Evolutionary conservation across 2,329 filamentous ascomycete genomes (phyloP), one percentile per base, ranked within the genome.

Genomic region (Ilyonectria mors-panacis): DNA sequence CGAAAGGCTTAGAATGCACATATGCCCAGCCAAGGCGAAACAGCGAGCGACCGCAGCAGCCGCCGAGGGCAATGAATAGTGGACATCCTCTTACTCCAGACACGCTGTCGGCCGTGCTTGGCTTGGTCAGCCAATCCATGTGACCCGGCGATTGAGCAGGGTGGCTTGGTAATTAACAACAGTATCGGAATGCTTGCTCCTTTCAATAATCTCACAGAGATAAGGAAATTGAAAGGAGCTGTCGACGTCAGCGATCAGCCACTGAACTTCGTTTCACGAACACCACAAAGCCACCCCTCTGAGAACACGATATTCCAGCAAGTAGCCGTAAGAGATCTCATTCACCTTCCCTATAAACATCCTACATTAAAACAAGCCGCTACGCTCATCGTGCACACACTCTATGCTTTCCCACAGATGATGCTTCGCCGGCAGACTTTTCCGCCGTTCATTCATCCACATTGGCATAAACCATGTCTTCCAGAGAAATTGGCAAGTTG

Each of bases 371-470:
- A 72, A 13, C 64, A 70, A 13, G 72, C 74, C 3, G 71, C 75
- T 0, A 63, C 63, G 1, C 60, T 78, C 1, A 73, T 79, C 13
- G 58, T 71, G 10, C 73, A 77, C 12, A 71, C 69, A 1, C 56
- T 78, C 1, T 70, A 76, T 21, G 69, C 77, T 0, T 79, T 76
- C 37, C 78, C 78, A 0, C 75, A 70, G 9, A 77, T 77, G 77
- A 79, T 80, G 78, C 68, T 76, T 8, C 70, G 75, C 7, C 74
- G 74, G 1, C 71, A 76, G 7, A 78, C 68, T 0, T 74, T 79
- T 35, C 78, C 78, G 2, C 78, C 78, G 0, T 80, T 80, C 6
- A 74, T 80, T 15, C 76, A 80, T 23, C 70, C 73, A 0, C 66
- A 76, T 1, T 77, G 75, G 74, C 69, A 77, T 12, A n/a, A 53